phyloP scores from a whole-genome alignment of 441 rosid genomes.

The Heliophila coronopifolia region DNA sequence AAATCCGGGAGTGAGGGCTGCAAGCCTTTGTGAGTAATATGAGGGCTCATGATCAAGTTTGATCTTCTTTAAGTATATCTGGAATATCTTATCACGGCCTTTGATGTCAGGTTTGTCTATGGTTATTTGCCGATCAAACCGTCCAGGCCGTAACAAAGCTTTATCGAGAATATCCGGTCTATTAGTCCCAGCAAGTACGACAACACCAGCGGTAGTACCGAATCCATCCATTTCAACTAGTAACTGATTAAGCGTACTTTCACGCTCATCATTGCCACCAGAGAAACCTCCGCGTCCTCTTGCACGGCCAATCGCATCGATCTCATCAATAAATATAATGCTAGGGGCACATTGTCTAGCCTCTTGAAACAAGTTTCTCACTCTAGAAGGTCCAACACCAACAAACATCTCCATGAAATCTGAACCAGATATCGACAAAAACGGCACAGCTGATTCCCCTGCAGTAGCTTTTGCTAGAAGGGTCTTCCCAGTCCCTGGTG shows the following conservation, averaged over 20 bases:
- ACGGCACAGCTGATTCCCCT: conserved; percentile 75
- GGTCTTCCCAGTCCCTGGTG: conserved; percentile 75
- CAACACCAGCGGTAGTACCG: conserved; percentile 64
- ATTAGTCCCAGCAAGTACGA: conserved; percentile 68
- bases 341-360: conserved; percentile 72
- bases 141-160: conserved; percentile 64
- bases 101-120: conserved; percentile 71
- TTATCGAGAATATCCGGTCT: conserved; percentile 74
- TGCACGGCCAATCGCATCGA: conserved; percentile 74
- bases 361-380: conserved; percentile 69
- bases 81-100: conserved; percentile 71
- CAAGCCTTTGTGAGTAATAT: conserved; percentile 59
- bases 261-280: conserved; percentile 69
- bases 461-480: conserved; percentile 79
- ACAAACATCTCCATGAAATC: conserved; percentile 86
- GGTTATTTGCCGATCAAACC: conserved; percentile 61
- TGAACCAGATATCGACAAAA: conserved; percentile 66
- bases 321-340: conserved; percentile 68
- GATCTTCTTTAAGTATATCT: conserved; percentile 50
- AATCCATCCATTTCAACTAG: conserved; percentile 77
- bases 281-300: conserved; percentile 68
- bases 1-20: conserved; percentile 71
- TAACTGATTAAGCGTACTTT: conserved; percentile 64
- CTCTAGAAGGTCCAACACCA: conserved; percentile 79
- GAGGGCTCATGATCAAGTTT: conserved; percentile 61